Evolutionary conservation across 176 grass and related monocot species (phyloP), one percentile per base, ranked within the genome.

Genomic region (Carex cristatella): DNA sequence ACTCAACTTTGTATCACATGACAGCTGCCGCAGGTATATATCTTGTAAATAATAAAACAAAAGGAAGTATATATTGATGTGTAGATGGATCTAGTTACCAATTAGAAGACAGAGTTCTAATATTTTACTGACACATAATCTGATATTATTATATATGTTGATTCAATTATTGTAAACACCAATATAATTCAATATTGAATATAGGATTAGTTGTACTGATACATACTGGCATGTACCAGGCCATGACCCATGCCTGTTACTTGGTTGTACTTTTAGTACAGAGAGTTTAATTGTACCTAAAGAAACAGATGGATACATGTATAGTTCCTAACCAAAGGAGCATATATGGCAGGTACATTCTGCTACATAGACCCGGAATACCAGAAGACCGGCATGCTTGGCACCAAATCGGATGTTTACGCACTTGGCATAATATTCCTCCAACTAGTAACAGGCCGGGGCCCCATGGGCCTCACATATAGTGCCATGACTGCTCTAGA

Each of bases 281-380:
- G 66, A 69, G 38, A 44, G n/a, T 74, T 30, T 51, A 51, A 11
- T 11, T 51, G 23, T 74, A 7, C 70, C 44, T 51, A 51, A 51
- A 16, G 49, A 74, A 40, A 74, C 70, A 74, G 28, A 49, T 9
- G 13, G 40, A 28, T 51, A 74, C n/a, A 10, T 27, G 15, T 78
- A 78, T 32, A 2, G 2, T 56, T 49, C 5, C 28, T 57, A 57
- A 57, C 28, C 11, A 2, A 57, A 57, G 12, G 13, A 57, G 28
- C 23, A 78, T 40, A 40, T 40, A 40, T 33, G 49, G 51, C 61
- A 83, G 81, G 81, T 83, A 83, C 94, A 16, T 97, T 97, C 82
- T 97, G 91, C 84, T 97, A 97, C 91, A 97, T 97, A 67, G 94
- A 97, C 88, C 94, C 91, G 7, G 94, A 97, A 78, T 97, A 97